Evolutionary conservation across 371 early-diverging fungal species (phyloP).

Genomic region (Neoconidiobolus thromboides): DNA sequence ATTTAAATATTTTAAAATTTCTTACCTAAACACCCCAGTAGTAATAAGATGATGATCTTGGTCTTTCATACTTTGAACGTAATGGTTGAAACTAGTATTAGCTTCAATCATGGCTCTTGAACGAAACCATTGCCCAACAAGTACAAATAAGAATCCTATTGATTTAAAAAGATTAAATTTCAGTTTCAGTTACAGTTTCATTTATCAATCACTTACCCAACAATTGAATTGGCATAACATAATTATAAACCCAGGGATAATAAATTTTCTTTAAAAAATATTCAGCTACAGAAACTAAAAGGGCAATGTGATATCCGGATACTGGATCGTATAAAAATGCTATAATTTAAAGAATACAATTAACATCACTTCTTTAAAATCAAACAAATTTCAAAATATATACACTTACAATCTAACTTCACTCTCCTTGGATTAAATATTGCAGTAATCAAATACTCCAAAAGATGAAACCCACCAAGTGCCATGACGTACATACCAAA

Average conservation of each 20-base stretch:
- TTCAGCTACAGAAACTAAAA: constrained; percentile 41
- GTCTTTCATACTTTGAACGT: constrained; percentile 38
- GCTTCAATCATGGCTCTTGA: constrained; percentile 61
- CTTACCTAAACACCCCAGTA: constrained; percentile 54
- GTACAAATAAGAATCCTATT: constrained; percentile 15
- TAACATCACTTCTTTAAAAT: neutral
- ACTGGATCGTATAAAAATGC: constrained; percentile 62
- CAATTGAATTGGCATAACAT: constrained; percentile 23
- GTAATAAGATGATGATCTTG: constrained; percentile 47
- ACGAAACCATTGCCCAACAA: constrained; percentile 41
- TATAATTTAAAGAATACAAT: constrained; percentile 8
- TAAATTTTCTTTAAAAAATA: constrained; percentile 38
- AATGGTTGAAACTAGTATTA: constrained; percentile 56
- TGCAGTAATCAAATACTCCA: constrained; percentile 62
- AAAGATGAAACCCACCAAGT: constrained; percentile 43
- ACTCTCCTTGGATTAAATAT: constrained; percentile 38
- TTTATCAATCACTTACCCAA: neutral
- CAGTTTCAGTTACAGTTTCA: too few relatives aligned
- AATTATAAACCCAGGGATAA: constrained; percentile 33
- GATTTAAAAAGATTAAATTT: too few relatives aligned
- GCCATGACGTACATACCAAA: constrained; percentile 28
- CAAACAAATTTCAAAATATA: neutral
- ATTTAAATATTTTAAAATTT: too few relatives aligned
- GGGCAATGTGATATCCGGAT: constrained; percentile 46
- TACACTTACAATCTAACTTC: constrained; percentile 34